Evolutionary conservation across 2,329 filamentous ascomycete genomes (phyloP).

Genomic region (Ascochyta viciae-villosae): DNA sequence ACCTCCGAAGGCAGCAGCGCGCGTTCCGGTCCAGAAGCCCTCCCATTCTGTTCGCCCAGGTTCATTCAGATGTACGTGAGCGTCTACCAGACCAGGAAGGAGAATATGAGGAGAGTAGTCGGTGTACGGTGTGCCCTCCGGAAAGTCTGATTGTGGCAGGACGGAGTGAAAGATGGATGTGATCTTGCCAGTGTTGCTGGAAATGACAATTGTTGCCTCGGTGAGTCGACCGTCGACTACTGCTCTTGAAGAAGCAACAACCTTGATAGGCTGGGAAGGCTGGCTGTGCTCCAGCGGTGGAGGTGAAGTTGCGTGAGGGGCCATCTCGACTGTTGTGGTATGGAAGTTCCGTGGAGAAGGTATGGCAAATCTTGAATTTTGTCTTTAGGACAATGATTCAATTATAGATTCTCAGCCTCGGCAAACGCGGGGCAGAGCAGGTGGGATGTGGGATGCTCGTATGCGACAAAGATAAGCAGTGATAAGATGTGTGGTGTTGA

Average conservation of each 20-base stretch:
- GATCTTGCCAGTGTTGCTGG: constrained; percentile 82
- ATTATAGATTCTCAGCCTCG: constrained; percentile 24
- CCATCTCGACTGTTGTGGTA: constrained; percentile 35
- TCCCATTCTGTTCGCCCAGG: constrained; percentile 98
- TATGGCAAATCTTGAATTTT: not conserved
- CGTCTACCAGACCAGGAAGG: constrained; percentile 91
- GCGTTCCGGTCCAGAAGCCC: constrained; percentile 93
- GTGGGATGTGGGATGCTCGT: constrained; percentile 23
- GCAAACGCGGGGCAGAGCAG: constrained; percentile 31
- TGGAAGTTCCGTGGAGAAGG: not conserved
- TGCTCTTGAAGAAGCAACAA: constrained; percentile 83
- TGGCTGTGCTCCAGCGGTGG: constrained; percentile 37
- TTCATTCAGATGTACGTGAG: constrained; percentile 97
- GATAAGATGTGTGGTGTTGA: constrained; percentile 38
- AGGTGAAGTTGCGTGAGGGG: constrained; percentile 47
- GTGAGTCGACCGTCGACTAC: constrained; percentile 79
- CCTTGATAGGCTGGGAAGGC: constrained; percentile 63
- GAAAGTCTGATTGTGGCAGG: constrained; percentile 78
- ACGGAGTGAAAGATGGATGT: constrained; percentile 75
- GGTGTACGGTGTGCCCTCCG: constrained; percentile 73
- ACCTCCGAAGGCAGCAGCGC: constrained; percentile 91
- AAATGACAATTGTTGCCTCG: constrained; percentile 83
- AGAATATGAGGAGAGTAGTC: constrained; percentile 87
- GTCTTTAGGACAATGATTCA: constrained; percentile 4
- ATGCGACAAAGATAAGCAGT: constrained; percentile 42